Conservation (phyloP, 108 stramenopile genomes). For the Fragilaria radians region DNA sequence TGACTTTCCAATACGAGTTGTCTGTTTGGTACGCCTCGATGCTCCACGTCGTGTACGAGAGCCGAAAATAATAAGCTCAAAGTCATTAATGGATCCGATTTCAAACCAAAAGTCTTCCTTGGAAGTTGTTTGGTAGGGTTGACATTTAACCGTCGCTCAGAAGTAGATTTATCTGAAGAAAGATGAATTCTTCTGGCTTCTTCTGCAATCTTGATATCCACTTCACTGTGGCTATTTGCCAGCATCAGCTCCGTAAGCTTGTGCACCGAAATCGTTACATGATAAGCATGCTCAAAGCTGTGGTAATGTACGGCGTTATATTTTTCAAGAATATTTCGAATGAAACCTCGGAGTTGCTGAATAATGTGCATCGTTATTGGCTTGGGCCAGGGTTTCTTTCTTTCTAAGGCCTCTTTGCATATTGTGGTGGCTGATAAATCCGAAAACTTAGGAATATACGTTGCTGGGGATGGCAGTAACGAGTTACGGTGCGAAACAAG, state of each 20-base stretch:
- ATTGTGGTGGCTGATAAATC: constrained; percentile 29
- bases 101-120: constrained; percentile 44
- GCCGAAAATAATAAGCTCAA: constrained; percentile 65
- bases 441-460: constrained; percentile 11
- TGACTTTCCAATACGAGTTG: constrained; percentile 50
- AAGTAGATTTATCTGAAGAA: not conserved
- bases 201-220: not conserved
- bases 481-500: constrained; percentile 32
- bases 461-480: not conserved
- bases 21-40: constrained; percentile 48
- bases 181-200: not conserved
- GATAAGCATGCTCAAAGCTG: constrained; percentile 66
- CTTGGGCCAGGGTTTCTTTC: constrained; percentile 19
- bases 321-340: constrained; percentile 22
- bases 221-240: not conserved
- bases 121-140: not conserved
- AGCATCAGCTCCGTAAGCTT: constrained; percentile 71
- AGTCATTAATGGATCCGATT: constrained; percentile 52
- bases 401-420: constrained; percentile 17
- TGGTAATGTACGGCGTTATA: constrained; percentile 53
- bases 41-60: constrained; percentile 73
- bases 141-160: too few species aligned
- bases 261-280: constrained; percentile 58
- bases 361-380: constrained; percentile 23
- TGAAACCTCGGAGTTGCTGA: constrained; percentile 30